Evolutionary conservation across 176 grass and related monocot genomes (phyloP).

Genomic region (Oryza meyeriana): DNA sequence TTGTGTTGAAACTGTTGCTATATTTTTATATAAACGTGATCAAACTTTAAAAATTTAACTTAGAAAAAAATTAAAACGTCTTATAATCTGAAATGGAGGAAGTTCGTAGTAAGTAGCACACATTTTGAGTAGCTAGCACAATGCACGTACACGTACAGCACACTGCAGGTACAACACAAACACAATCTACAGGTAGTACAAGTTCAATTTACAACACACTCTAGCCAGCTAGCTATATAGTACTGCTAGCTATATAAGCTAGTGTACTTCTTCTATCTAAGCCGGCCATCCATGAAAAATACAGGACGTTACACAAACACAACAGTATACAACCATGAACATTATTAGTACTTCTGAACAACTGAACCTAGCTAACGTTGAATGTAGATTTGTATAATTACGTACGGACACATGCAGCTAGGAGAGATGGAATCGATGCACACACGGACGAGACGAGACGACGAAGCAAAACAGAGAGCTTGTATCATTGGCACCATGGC

Average conservation of each 20-base stretch:
- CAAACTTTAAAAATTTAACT: no score
- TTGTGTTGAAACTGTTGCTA: no score
- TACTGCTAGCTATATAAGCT: no score
- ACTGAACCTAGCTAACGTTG: neutral
- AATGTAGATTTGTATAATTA: neutral
- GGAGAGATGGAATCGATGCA: neutral
- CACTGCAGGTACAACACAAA: neutral
- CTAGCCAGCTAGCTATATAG: neutral
- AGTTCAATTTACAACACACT: neutral
- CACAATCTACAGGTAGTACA: neutral
- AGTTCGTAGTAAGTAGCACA: neutral
- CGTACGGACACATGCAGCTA: neutral
- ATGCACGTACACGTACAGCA: neutral
- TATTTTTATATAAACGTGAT: no score
- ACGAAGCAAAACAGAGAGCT: no score
- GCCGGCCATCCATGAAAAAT: neutral
- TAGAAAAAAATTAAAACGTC: no score
- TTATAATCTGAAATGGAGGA: no score
- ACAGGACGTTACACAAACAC: neutral
- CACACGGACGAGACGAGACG: neutral
- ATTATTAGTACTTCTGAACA: neutral
- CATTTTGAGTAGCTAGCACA: neutral
- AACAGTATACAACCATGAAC: neutral
- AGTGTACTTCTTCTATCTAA: neutral
- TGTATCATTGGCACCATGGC: no score